Evolutionary conservation across 768 basidiomycete species (phyloP).

Genomic region (Sporobolomyces phaffii): DNA sequence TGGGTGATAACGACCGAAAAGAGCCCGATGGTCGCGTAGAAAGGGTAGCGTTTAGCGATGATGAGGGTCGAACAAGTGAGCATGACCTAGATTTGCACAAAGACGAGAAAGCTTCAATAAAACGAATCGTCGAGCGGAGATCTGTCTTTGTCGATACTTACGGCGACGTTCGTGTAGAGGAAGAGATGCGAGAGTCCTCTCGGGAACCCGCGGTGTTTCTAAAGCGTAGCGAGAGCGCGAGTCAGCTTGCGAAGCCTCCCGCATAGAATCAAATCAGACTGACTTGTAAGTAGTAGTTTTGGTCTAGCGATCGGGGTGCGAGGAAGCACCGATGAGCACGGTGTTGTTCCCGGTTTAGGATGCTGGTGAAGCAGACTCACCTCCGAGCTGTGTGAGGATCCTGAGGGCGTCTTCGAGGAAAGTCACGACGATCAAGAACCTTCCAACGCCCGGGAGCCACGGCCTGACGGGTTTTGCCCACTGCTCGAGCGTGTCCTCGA

Average conservation of each 20-base stretch:
- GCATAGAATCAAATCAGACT: constrained; percentile 44
- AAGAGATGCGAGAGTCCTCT: constrained; percentile 93
- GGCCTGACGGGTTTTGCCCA: constrained; percentile 89
- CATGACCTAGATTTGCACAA: constrained; percentile 66
- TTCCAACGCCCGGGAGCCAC: constrained; percentile 85
- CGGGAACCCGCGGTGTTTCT: constrained; percentile 87
- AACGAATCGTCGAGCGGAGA: background rate
- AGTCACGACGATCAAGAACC: constrained; percentile 95
- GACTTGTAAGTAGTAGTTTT: constrained; percentile 97
- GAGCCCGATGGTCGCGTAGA: constrained; percentile 83
- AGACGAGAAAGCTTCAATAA: background rate
- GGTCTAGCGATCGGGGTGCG: constrained; percentile 57
- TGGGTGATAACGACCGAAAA: constrained; percentile 86
- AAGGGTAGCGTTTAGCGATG: constrained; percentile 78
- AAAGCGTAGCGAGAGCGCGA: background rate
- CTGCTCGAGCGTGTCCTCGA: constrained; percentile 88
- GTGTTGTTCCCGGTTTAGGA: no score
- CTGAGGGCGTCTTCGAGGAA: constrained; percentile 94
- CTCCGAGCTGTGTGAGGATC: constrained; percentile 58
- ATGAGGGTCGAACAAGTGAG: constrained; percentile 72
- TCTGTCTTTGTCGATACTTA: constrained; percentile 51
- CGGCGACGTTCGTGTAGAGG: constrained; percentile 82
- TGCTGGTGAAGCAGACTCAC: constrained; percentile 7
- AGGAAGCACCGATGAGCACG: no score
- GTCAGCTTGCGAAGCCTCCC: no score